A percentile compares a stretch with the other conserved stretches of the same genome.
These are phyloP conservation scores for Neonectria hederae DNA, from an alignment of 2,329 filamentous ascomycete genomes.

Conservation along the genomic window DNA sequence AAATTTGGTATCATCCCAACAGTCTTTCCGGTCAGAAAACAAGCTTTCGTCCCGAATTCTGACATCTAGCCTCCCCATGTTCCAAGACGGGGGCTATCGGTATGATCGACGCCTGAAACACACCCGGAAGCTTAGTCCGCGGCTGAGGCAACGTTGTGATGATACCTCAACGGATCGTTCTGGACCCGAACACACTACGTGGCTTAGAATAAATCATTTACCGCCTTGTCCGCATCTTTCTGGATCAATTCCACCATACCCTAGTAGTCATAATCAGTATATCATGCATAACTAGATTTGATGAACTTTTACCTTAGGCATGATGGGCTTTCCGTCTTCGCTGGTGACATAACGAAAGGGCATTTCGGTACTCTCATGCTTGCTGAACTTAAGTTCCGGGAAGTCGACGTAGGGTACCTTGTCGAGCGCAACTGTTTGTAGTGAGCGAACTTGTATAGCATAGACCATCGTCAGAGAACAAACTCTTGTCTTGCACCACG, in stretches of 20 bases:
- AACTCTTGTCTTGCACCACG: conserved; percentile 85
- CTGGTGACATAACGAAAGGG: conserved; percentile 94
- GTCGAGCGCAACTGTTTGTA: conserved; percentile 72
- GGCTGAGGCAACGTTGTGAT: not conserved
- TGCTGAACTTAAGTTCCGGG: conserved; percentile 88
- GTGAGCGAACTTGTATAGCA: conserved; percentile 22
- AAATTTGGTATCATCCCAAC: not conserved
- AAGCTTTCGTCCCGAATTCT: conserved; percentile 7
- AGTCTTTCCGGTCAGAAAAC: not conserved
- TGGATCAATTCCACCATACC: conserved; percentile 96
- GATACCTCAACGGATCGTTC: not conserved
- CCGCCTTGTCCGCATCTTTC: conserved; percentile 91
- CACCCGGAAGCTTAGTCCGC: conserved; percentile 6
- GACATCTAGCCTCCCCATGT: not conserved
- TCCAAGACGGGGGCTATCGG: conserved; percentile 1
- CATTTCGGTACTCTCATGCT: conserved; percentile 96
- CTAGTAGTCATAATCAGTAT: conserved; percentile 55
- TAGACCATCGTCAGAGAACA: conserved; percentile 39
- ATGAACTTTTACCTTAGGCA: conserved; percentile 78
- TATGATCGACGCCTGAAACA: conserved; percentile 18
- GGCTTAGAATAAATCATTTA: conserved; percentile 80
- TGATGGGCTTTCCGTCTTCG: conserved; percentile 79
- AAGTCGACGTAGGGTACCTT: conserved; percentile 86
- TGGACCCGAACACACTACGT: not conserved
- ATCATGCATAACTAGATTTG: not conserved